Base-by-base conservation (phyloP, 208 protist genomes). In the Crithidia mellificae region DNA sequence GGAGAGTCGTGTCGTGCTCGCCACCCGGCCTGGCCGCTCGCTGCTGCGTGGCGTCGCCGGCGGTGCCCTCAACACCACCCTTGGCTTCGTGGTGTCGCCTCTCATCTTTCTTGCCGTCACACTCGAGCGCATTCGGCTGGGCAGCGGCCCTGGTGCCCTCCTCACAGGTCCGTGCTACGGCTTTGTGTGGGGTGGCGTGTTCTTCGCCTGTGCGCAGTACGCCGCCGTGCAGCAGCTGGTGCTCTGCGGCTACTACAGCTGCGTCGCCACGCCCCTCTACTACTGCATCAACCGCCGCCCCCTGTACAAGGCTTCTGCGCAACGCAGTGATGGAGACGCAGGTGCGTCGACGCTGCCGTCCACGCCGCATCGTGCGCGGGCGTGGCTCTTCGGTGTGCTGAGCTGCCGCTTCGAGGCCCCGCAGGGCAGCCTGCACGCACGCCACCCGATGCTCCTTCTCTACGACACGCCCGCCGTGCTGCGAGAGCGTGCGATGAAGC, bases 181-280 rank as follows among this genome's bases (percentile, higher is more conserved):
- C 1, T 34, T 84, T 1, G 15, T 73, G 41, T 95, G 90, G 88
- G 76, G 75, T 2, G 53, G 51, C 14, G 55, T 84, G 14, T 95
- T 95, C 74, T 39, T 88, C 14, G 6, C 63, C 22, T 77, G 81
- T 34, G 80, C 82, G 27, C 70, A 79, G 63, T 92, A 91, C 72
- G 87, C 87, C 15, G 90, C 85, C 15, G 63, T 58, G 15, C 90
- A 95, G 72, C 90, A 95, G 72, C 59, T 85, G 36, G 22, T 82
- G 1, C 55, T 91, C 17, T 82, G 78, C 62, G n/a, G 61, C 22
- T 80, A 85, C 59, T 82, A 88, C 68, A 64, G 65, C 51, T 52
- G 59, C 32, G 46, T 87, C 11, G 74, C 59, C 12, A 68, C 77
- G 15, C 75, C 88, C 15, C 32, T 82, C 15, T 76, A 81, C 67